phyloP scores from a whole-genome alignment of 257 asterid genomes.

The Petunia axillaris region DNA sequence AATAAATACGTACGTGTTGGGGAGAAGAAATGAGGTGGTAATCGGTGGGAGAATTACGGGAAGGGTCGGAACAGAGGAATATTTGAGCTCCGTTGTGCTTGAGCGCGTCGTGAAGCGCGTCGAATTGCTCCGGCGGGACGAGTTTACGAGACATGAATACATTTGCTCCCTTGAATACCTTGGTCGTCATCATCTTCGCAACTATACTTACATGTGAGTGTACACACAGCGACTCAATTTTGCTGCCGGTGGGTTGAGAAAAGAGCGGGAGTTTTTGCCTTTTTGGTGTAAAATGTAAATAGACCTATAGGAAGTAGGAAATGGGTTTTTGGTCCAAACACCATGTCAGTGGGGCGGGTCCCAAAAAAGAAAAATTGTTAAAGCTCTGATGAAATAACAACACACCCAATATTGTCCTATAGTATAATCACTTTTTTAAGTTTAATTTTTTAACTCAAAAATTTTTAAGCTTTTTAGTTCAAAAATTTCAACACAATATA shows the following conservation, averaged over 20 bases:
- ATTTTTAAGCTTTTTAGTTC: too few relatives aligned
- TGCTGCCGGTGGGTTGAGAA: background rate
- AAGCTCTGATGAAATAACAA: too few relatives aligned
- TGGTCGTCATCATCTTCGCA: slow-evolving; percentile 48
- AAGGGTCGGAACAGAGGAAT: slow-evolving; percentile 85
- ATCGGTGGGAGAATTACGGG: slow-evolving; percentile 72
- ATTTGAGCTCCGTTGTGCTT: slow-evolving; percentile 89
- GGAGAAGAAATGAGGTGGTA: slow-evolving; percentile 84
- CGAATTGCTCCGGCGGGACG: slow-evolving; percentile 95
- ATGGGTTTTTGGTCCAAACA: too few relatives aligned
- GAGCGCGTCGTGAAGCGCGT: slow-evolving; percentile 89
- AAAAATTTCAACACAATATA: too few relatives aligned
- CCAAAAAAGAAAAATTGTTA: too few relatives aligned
- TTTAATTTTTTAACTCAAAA: too few relatives aligned
- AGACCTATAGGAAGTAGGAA: background rate
- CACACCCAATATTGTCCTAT: too few relatives aligned
- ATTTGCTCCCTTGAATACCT: slow-evolving; percentile 72
- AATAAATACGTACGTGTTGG: slow-evolving; percentile 58
- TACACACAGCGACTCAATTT: too few relatives aligned
- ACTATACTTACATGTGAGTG: slow-evolving; percentile 16
- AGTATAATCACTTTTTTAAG: too few relatives aligned
- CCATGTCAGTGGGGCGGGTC: too few relatives aligned
- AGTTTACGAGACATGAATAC: slow-evolving; percentile 82
- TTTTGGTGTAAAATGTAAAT: background rate
- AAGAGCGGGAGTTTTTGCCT: slow-evolving; percentile 17